These are phyloP conservation scores for Fremontodendron californicum DNA, from an alignment of 345 rosid genomes.

Conservation along the genomic window DNA sequence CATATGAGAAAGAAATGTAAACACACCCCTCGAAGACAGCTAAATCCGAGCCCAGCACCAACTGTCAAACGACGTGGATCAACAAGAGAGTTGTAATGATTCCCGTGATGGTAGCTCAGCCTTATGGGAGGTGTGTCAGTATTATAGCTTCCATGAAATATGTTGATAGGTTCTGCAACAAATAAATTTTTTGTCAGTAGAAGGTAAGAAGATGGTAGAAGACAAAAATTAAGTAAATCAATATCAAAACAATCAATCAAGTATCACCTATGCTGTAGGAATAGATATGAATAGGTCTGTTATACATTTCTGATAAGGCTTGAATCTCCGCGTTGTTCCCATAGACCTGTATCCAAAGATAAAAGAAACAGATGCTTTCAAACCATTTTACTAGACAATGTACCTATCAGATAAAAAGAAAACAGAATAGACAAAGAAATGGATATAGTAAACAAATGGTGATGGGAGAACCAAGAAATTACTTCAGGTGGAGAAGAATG, in stretches of 20 bases:
- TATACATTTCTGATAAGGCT: constrained; percentile 93
- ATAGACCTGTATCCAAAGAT: constrained; percentile 59
- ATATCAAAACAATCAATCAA: constrained; percentile 6
- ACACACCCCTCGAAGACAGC: constrained; percentile 91
- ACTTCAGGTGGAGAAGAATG: neutral
- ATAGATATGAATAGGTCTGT: constrained; percentile 93
- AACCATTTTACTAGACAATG: neutral
- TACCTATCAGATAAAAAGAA: neutral
- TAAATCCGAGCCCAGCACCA: constrained; percentile 97
- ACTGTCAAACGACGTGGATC: constrained; percentile 80
- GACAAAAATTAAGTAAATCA: constrained; percentile 2
- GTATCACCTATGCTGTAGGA: constrained; percentile 80
- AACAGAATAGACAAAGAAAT: neutral
- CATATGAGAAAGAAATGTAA: neutral
- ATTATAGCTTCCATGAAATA: constrained; percentile 84
- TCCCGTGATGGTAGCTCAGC: constrained; percentile 90
- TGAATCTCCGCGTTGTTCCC: constrained; percentile 98
- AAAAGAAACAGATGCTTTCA: neutral
- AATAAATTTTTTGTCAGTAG: constrained; percentile 9
- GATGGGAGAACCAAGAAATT: neutral
- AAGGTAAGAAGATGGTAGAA: neutral
- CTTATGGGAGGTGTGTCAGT: constrained; percentile 89
- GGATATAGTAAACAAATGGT: neutral
- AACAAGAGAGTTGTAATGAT: constrained; percentile 95
- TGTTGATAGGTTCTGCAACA: constrained; percentile 85